Evolutionary conservation across 2,329 filamentous ascomycete genomes (phyloP).

Genomic region (Aspergillus uvarum): DNA sequence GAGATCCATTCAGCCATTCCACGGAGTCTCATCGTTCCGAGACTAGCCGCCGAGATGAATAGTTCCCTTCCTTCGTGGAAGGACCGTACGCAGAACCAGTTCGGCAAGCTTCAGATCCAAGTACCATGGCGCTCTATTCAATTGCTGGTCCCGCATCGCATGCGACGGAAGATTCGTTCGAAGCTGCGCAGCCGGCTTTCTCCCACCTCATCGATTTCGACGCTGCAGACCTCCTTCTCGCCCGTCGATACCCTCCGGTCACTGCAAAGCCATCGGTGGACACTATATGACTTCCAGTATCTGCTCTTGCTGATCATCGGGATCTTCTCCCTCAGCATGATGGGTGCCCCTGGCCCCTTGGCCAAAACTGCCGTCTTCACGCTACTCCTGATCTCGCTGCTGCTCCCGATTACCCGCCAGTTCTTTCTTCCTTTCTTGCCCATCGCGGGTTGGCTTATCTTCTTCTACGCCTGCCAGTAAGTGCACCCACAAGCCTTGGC

Average conservation of each 20-base stretch:
- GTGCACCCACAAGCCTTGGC: conserved; percentile 39
- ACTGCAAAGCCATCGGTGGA: conserved; percentile 77
- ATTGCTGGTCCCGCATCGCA: conserved; percentile 59
- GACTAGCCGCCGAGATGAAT: conserved; percentile 34
- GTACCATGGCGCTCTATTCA: conserved; percentile 52
- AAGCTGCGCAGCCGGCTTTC: conserved; percentile 66
- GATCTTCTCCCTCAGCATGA: conserved; percentile 80
- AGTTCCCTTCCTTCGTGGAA: conserved; percentile 46
- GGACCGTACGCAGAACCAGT: conserved; percentile 45
- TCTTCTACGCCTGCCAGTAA: conserved; percentile 92
- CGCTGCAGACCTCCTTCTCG: conserved; percentile 78
- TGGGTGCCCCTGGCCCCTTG: conserved; percentile 73
- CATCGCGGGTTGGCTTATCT: conserved; percentile 81
- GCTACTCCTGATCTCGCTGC: conserved; percentile 65
- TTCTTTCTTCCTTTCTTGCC: conserved; percentile 87
- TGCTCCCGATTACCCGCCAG: conserved; percentile 82
- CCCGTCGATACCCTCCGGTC: conserved; percentile 73
- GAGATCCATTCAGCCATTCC: conserved; percentile 16
- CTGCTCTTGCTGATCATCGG: conserved; percentile 69
- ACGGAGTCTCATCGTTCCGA: conserved; percentile 20
- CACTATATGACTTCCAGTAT: conserved; percentile 81
- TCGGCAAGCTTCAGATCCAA: conserved; percentile 47
- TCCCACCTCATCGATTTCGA: conserved; percentile 70
- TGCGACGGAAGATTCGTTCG: conserved; percentile 67
- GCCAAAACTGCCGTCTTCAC: conserved; percentile 72